These are phyloP conservation scores for Dictyostelium brefeldianum DNA, from an alignment of 78 protist genomes.

Conservation along the genomic window DNA sequence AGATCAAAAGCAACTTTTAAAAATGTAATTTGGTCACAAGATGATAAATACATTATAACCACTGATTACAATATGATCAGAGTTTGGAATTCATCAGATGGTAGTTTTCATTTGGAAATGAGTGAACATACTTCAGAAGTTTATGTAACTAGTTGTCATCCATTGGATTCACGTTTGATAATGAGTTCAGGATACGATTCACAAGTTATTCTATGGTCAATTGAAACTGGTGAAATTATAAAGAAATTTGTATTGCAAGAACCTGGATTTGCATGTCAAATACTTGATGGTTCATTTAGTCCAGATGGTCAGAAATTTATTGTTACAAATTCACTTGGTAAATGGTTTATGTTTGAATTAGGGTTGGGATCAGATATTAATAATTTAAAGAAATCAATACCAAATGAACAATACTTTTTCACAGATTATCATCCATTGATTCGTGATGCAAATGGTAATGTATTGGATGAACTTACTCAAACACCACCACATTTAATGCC, in stretches of 20 bases:
- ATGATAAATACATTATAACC: slow-evolving; percentile 51
- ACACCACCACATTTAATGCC: slow-evolving; percentile 72
- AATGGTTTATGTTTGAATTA: slow-evolving; percentile 72
- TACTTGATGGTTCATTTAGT: slow-evolving; percentile 63
- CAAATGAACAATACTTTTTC: slow-evolving; percentile 67
- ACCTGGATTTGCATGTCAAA: slow-evolving; percentile 13
- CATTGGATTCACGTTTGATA: slow-evolving; percentile 36
- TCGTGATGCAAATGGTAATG: slow-evolving; percentile 51
- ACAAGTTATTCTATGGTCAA: slow-evolving; percentile 68
- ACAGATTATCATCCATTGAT: slow-evolving; percentile 68
- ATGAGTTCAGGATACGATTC: slow-evolving; percentile 79
- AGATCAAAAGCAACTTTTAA: slow-evolving; percentile 29
- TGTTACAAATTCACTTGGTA: slow-evolving; percentile 37
- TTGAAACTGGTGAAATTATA: slow-evolving; percentile 54
- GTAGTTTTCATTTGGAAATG: slow-evolving; percentile 36
- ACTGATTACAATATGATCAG: slow-evolving; percentile 52
- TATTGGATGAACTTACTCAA: slow-evolving; percentile 75
- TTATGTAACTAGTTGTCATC: slow-evolving; percentile 54
- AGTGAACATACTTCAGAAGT: slow-evolving; percentile 56
- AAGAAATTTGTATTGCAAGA: slow-evolving; percentile 47
- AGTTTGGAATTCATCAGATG: slow-evolving; percentile 71
- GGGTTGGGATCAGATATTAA: slow-evolving; percentile 13
- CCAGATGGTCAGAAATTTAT: slow-evolving; percentile 72
- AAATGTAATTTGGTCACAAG: slow-evolving; percentile 68
- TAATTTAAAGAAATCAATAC: neutral